A percentile compares a stretch with the other conserved stretches of the same genome.
These are phyloP conservation scores for Aspergillus uvarum DNA, from an alignment of 2,329 filamentous ascomycete species.

Conservation along the genomic window DNA sequence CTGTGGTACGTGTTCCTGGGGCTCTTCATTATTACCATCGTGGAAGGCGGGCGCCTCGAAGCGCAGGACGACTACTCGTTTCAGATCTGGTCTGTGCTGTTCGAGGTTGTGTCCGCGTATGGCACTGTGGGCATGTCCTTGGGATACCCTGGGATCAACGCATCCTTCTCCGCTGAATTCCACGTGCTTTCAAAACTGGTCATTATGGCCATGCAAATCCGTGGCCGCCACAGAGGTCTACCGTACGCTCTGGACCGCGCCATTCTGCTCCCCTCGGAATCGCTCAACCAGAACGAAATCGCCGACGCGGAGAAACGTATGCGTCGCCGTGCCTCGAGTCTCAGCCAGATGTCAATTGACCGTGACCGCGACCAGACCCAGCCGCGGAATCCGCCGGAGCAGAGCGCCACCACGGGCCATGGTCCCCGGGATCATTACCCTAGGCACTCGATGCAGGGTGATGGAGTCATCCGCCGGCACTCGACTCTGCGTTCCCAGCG, in stretches of 20 bases:
- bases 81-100: constrained; percentile 68
- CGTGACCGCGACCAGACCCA: constrained; percentile 26
- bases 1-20: constrained; percentile 96
- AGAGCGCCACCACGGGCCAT: constrained; percentile 24
- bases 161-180: constrained; percentile 82
- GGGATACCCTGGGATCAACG: constrained; percentile 72
- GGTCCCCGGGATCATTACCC: constrained; percentile 27
- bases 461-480: constrained; percentile 28
- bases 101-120: constrained; percentile 87
- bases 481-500: constrained; percentile 29
- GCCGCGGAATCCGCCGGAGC: constrained; percentile 18
- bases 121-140: constrained; percentile 91
- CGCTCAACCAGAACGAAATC: constrained; percentile 61
- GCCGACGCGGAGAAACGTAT: constrained; percentile 51
- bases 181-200: constrained; percentile 65
- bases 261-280: constrained; percentile 66
- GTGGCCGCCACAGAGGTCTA: constrained; percentile 64
- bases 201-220: constrained; percentile 66
- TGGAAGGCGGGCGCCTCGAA: constrained; percentile 73
- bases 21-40: constrained; percentile 87
- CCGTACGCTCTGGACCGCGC: constrained; percentile 69
- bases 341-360: constrained; percentile 31
- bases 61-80: constrained; percentile 59
- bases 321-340: constrained; percentile 38
- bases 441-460: constrained; percentile 17